Base-by-base conservation (phyloP, 73 alveolate genomes). In the Paramecium caudatum region DNA sequence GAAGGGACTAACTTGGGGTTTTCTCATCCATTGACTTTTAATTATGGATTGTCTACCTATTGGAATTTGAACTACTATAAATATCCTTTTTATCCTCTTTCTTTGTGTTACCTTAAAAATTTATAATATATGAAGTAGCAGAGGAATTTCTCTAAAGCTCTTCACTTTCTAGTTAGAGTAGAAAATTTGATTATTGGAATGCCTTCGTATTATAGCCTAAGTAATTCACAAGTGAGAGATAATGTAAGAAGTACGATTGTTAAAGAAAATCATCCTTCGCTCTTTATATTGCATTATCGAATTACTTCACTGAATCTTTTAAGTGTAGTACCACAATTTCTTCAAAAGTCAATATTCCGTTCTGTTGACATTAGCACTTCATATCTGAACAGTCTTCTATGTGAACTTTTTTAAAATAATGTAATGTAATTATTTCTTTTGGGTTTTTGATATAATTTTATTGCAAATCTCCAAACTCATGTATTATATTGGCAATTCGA, bases 161-260 rank as follows among this genome's bases (percentile, higher is more conserved):
- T 13, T 32, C 47, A 68, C 84, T 68, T 0, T 68, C 84, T 33
- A 32, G 37, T 32, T 68, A 68, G 2, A 33, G 15, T 15, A 74
- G 7, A 41, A 39, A 41, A 45, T 36, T 43, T 74, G 88, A 36
- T 41, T 74, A 74, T 74, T 74, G 8, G 32, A 74, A 43, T 74
- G 88, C 88, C 43, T 47, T 37, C 2, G 88, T 74, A 15, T 32
- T 74, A 15, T 39, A 21, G 36, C 88, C 88, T 45, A 74, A 19
- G 21, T 45, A 41, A 74, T 74, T 45, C 19, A 74, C 43, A 3
- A 43, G 13, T 39, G 88, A 41, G 36, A 74, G 10, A 21, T 37
- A 45, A 12, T 74, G 69, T 12, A 74, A 41, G 15, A 34, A 68
- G 5, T 34, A 68, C 34, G 19, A 37, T 34, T 34, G 34, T 68